These are phyloP conservation scores for Epithele typhae DNA, from an alignment of 768 basidiomycete genomes.

Conservation along the genomic window DNA sequence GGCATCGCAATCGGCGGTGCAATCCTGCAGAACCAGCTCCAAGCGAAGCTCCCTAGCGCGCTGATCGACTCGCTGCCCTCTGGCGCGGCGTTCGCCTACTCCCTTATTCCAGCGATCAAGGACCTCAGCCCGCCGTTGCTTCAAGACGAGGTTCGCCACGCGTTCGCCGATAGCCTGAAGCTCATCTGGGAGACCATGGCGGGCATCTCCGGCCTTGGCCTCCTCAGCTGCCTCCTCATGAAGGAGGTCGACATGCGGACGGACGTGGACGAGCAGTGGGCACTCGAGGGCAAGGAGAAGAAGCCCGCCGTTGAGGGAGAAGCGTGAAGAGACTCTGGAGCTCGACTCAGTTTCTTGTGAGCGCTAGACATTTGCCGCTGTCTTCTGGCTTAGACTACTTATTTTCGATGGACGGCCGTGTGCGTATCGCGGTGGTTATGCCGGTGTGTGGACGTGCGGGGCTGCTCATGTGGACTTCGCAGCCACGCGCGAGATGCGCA, in stretches of 20 bases:
- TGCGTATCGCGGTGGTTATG: too few relatives aligned
- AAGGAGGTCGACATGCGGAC: slow-evolving; percentile 23
- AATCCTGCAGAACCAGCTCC: slow-evolving; percentile 34
- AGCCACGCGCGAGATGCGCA: too few relatives aligned
- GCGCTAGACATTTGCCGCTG: too few relatives aligned
- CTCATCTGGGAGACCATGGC: slow-evolving; percentile 30
- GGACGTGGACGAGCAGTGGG: slow-evolving; percentile 22
- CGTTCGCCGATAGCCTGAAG: slow-evolving; percentile 25
- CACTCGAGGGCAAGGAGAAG: too few relatives aligned
- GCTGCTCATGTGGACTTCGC: too few relatives aligned
- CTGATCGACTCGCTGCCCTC: slow-evolving; percentile 24
- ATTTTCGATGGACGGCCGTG: too few relatives aligned
- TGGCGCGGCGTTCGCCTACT: slow-evolving; percentile 23
- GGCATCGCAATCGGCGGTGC: slow-evolving; percentile 35
- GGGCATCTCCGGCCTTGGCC: slow-evolving; percentile 25
- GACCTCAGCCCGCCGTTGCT: slow-evolving; percentile 19
- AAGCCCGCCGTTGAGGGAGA: too few relatives aligned
- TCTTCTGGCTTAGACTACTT: too few relatives aligned
- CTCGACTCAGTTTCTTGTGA: too few relatives aligned
- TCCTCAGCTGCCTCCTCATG: slow-evolving; percentile 24
- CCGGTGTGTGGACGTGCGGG: too few relatives aligned
- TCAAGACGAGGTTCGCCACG: slow-evolving; percentile 20
- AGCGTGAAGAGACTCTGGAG: too few relatives aligned
- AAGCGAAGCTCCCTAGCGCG: slow-evolving; percentile 22
- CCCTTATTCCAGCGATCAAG: slow-evolving; percentile 27